phyloP scores from a whole-genome alignment of 805 yeast species.

The Metschnikowia lachancei region DNA sequence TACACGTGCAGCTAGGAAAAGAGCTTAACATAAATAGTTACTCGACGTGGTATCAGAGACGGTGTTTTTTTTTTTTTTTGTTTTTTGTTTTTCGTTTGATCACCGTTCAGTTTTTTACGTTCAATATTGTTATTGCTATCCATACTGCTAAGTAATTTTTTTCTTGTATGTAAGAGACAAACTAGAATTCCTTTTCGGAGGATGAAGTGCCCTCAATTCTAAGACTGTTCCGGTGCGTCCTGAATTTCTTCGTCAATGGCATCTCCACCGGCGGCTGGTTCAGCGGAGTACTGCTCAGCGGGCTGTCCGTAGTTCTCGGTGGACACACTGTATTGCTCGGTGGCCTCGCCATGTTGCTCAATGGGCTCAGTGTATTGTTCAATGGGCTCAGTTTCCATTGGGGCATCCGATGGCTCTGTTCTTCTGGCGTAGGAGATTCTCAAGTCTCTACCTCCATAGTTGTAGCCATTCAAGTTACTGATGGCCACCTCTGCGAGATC shows the following conservation, averaged over 20 bases:
- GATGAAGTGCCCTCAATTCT: neutral
- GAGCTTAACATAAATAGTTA: neutral
- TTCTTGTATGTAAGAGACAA: neutral
- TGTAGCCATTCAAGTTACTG: constrained; percentile 70
- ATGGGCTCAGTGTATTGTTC: neutral
- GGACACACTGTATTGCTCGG: too few relatives aligned
- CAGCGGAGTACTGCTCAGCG: neutral
- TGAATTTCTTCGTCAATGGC: constrained; percentile 8
- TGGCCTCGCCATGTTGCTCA: too few relatives aligned
- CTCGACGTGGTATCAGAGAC: neutral
- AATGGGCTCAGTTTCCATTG: constrained; percentile 9
- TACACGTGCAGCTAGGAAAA: neutral
- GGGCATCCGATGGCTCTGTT: constrained; percentile 4
- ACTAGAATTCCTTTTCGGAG: neutral
- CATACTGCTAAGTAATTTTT: neutral
- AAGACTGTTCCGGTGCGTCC: constrained; percentile 8
- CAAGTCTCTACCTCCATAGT: constrained; percentile 78
- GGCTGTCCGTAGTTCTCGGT: too few relatives aligned
- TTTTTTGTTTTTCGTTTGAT: too few relatives aligned
- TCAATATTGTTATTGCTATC: neutral
- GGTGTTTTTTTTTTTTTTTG: too few relatives aligned
- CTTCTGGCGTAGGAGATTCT: constrained; percentile 61
- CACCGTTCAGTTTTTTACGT: too few relatives aligned
- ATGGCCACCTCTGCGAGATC: constrained; percentile 75
- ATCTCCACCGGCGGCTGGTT: constrained; percentile 4